Conservation (phyloP, 768 basidiomycete genomes). For the Mycena latifolia region DNA sequence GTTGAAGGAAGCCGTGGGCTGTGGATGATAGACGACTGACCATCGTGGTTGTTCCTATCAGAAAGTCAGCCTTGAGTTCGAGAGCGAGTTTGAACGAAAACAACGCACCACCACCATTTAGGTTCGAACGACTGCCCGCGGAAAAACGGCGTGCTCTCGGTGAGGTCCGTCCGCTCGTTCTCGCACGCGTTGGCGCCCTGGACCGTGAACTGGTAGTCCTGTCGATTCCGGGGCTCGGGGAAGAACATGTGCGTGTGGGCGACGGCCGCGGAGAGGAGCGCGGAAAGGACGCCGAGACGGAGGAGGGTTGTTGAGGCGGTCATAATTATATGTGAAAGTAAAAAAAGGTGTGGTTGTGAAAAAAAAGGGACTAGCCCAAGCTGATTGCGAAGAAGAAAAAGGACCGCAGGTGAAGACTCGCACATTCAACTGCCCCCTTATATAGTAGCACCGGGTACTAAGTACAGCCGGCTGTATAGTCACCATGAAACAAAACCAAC, state of each 20-base stretch:
- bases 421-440: background rate
- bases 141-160: background rate
- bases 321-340: background rate
- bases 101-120: background rate
- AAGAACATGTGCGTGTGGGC: conserved; percentile 2
- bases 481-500: too few species aligned
- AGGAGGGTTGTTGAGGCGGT: background rate
- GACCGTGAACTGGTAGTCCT: background rate
- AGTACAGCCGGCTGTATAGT: too few species aligned
- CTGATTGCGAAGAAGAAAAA: background rate
- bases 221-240: background rate
- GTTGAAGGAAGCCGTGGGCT: too few species aligned
- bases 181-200: background rate
- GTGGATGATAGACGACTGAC: background rate
- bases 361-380: conserved; percentile 3
- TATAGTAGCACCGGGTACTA: background rate
- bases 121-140: background rate
- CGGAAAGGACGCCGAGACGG: background rate
- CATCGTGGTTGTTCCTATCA: background rate
- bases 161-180: background rate
- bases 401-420: background rate
- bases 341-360: background rate
- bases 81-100: background rate
- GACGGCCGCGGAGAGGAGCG: background rate
- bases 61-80: background rate